Evolutionary conservation across 2,329 filamentous ascomycete genomes (phyloP).

Genomic region (Bipolaris sorokiniana): DNA sequence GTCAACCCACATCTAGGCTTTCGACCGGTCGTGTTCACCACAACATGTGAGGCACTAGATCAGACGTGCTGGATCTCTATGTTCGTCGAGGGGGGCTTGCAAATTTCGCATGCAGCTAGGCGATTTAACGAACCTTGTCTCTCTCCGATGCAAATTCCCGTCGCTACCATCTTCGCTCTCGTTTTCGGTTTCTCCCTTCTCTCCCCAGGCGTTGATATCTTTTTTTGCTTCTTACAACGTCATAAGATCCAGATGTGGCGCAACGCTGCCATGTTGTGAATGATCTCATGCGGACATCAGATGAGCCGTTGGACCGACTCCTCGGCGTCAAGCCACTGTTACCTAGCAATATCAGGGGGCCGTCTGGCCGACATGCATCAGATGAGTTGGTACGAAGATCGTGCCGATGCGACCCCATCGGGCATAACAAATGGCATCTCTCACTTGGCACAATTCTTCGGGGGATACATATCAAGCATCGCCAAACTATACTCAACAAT

Average conservation of each 20-base stretch:
- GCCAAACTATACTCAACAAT: constrained; percentile 23
- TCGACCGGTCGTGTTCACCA: constrained; percentile 14
- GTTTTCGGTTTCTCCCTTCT: background rate
- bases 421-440: background rate
- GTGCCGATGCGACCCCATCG: constrained; percentile 8
- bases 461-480: background rate
- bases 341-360: constrained; percentile 2
- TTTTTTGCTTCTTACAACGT: background rate
- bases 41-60: constrained; percentile 3
- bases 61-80: constrained; percentile 21
- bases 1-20: constrained; percentile 19
- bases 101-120: constrained; percentile 9
- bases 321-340: background rate
- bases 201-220: background rate
- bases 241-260: background rate
- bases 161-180: background rate
- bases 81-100: background rate
- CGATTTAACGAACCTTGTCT: constrained; percentile 6
- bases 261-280: background rate
- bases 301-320: background rate
- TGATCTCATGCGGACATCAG: background rate
- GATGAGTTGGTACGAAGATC: background rate
- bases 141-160: background rate
- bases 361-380: background rate
- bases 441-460: constrained; percentile 3